Conservation (phyloP, 306 rosid species). For the Malus orientalis region DNA sequence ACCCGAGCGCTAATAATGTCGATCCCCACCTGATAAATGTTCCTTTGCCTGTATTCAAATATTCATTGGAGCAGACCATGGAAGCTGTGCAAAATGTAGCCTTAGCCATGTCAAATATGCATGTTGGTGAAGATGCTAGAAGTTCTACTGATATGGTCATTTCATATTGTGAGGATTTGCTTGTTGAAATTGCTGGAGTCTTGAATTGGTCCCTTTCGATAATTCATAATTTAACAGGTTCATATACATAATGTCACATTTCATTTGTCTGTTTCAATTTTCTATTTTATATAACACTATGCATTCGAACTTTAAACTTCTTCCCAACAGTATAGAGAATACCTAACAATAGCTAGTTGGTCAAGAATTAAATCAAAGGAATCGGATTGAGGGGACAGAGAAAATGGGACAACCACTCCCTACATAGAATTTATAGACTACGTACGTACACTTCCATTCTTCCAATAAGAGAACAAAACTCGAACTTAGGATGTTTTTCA, state of each 20-base stretch:
- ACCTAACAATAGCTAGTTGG: too few relatives aligned
- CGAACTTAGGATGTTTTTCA: too few relatives aligned
- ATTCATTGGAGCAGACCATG: background rate
- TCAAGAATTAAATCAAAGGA: too few relatives aligned
- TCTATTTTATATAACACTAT: too few relatives aligned
- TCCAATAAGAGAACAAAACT: too few relatives aligned
- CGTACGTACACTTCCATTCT: too few relatives aligned
- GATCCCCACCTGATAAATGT: background rate
- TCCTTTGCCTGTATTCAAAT: background rate
- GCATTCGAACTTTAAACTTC: too few relatives aligned
- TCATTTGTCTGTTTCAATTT: background rate
- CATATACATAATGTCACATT: background rate
- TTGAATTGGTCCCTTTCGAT: background rate
- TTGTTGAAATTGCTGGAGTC: background rate
- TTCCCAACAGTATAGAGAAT: too few relatives aligned
- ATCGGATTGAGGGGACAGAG: too few relatives aligned
- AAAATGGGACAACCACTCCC: too few relatives aligned
- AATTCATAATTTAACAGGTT: background rate
- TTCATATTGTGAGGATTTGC: slow-evolving; percentile 2
- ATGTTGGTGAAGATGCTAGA: background rate
- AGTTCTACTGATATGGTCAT: background rate
- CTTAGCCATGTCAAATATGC: background rate
- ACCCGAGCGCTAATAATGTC: background rate
- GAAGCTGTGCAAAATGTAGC: background rate
- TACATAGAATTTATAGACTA: too few relatives aligned